Evolutionary conservation across 2,329 filamentous ascomycete species (phyloP).

Genomic region (Neopestalotiopsis sp.): DNA sequence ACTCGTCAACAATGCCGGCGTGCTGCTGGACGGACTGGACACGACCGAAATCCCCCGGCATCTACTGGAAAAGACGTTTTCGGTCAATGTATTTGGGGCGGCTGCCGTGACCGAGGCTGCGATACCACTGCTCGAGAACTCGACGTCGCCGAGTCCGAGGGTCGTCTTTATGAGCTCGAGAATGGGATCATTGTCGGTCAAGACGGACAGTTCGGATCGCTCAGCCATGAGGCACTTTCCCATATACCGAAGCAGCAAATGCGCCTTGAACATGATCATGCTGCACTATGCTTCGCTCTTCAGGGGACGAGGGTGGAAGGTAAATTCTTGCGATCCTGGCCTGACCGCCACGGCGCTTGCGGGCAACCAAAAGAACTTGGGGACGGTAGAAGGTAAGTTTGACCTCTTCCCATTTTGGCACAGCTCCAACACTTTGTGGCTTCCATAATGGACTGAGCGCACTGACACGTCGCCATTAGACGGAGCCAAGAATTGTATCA

Average conservation of each 20-base stretch:
- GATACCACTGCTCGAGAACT: constrained; percentile 34
- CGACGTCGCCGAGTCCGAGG: constrained; percentile 31
- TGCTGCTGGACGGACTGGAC: constrained; percentile 31
- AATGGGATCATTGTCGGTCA: constrained; percentile 38
- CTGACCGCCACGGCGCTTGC: constrained; percentile 20
- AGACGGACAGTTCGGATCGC: constrained; percentile 32
- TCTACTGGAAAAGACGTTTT: constrained; percentile 42
- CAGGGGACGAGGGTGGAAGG: constrained; percentile 34
- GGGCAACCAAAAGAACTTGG: constrained; percentile 32
- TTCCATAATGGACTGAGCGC: background rate
- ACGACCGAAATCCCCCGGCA: constrained; percentile 32
- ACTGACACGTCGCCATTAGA: constrained; percentile 24
- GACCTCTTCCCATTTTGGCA: constrained; percentile 7
- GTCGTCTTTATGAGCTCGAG: constrained; percentile 44
- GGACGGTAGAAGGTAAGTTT: constrained; percentile 24
- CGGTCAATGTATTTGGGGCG: constrained; percentile 42
- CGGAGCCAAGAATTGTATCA: constrained; percentile 35
- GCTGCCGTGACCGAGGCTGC: constrained; percentile 34
- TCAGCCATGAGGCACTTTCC: constrained; percentile 35
- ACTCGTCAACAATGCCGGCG: constrained; percentile 42
- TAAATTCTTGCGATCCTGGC: constrained; percentile 44
- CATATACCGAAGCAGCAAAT: constrained; percentile 46
- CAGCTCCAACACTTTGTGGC: constrained; percentile 11
- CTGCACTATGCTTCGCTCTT: constrained; percentile 38
- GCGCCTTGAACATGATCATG: constrained; percentile 46